These are phyloP conservation scores for Liriodendron chinense DNA, from an alignment of 164 flowering plant genomes.

Conservation along the genomic window DNA sequence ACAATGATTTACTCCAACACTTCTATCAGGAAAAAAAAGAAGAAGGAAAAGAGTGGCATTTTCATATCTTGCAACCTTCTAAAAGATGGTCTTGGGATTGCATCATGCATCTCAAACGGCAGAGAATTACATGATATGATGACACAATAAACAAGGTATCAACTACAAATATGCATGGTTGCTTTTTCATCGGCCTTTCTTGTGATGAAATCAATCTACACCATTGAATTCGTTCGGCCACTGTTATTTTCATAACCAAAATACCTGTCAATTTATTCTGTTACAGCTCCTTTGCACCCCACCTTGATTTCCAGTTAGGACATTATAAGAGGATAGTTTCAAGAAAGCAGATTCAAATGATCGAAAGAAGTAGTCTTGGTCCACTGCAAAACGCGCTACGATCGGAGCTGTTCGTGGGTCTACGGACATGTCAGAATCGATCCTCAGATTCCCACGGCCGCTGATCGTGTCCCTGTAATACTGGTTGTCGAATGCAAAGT, in stretches of 20 bases:
- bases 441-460: slow-evolving; percentile 20
- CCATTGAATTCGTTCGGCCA: neutral
- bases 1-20: too few relatives aligned
- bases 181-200: neutral
- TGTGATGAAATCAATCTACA: neutral
- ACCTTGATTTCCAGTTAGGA: slow-evolving; percentile 22
- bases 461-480: slow-evolving; percentile 12
- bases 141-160: neutral
- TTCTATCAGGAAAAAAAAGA: too few relatives aligned
- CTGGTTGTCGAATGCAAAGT: slow-evolving; percentile 21
- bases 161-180: too few relatives aligned
- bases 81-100: too few relatives aligned
- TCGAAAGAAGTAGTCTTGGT: slow-evolving; percentile 23
- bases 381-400: slow-evolving; percentile 16
- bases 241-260: neutral
- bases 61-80: too few relatives aligned
- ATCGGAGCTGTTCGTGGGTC: slow-evolving; percentile 18
- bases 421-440: slow-evolving; percentile 17
- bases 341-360: slow-evolving; percentile 25
- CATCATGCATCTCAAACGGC: neutral
- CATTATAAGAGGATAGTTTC: slow-evolving; percentile 20
- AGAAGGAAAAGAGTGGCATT: too few relatives aligned
- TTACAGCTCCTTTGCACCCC: slow-evolving; percentile 19
- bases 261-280: neutral
- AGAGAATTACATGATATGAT: too few relatives aligned